Percentiles rank a stretch among this genome's conserved stretches.
These are phyloP conservation scores for Arxiozyma slooffiae DNA, from an alignment of 1,139 yeast genomes.

Conservation along the genomic window DNA sequence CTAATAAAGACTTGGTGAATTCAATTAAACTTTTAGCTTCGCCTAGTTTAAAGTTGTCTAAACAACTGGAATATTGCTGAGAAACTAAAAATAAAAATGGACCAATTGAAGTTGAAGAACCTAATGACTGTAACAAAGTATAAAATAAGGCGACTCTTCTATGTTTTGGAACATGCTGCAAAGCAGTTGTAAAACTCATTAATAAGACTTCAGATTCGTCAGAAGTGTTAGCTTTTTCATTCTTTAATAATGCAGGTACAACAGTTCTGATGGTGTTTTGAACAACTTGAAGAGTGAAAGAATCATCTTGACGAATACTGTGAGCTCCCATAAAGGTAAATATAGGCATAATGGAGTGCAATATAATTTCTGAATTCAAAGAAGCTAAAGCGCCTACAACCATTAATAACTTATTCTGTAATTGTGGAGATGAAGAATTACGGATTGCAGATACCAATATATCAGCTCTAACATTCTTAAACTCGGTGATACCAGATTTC, in stretches of 20 bases:
- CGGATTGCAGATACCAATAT: conserved; percentile 84
- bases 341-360: conserved; percentile 97
- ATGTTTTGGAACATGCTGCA: conserved; percentile 92
- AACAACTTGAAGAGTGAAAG: conserved; percentile 82
- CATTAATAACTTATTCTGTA: conserved; percentile 75
- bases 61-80: conserved; percentile 55
- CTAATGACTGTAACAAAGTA: conserved; percentile 67
- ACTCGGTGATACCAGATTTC: conserved; percentile 37
- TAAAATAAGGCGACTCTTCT: conserved; percentile 80
- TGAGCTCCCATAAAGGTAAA: conserved; percentile 99
- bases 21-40: conserved; percentile 62
- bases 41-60: conserved; percentile 45
- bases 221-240: conserved; percentile 40
- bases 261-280: conserved; percentile 87
- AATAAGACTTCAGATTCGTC: conserved; percentile 76
- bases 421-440: conserved; percentile 84
- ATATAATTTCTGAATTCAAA: conserved; percentile 78
- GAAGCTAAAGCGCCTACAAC: conserved; percentile 84
- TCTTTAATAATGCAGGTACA: conserved; percentile 76
- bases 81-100: conserved; percentile 70
- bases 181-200: conserved; percentile 84
- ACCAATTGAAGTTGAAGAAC: conserved; percentile 58
- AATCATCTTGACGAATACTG: conserved; percentile 93
- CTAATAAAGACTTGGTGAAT: conserved; percentile 60
- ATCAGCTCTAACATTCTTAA: conserved; percentile 76